These are phyloP conservation scores for Exidia glandulosa DNA, from an alignment of 768 basidiomycete genomes.

Conservation along the genomic window DNA sequence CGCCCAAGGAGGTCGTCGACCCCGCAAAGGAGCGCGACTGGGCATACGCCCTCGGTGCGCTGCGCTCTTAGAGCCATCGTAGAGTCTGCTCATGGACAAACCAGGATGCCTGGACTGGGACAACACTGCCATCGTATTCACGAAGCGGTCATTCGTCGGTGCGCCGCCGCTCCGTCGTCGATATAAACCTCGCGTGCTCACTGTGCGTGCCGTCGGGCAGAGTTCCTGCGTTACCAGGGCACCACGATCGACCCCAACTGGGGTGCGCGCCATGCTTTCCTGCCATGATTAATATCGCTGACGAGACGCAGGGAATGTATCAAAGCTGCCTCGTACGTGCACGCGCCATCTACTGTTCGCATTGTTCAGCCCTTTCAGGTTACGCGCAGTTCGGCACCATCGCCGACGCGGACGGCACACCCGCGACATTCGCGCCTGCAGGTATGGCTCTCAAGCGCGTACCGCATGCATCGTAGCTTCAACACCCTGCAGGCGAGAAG, in stretches of 20 bases:
- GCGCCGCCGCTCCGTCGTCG: conserved; percentile 34
- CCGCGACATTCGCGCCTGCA: conserved; percentile 7
- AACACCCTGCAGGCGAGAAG: no score
- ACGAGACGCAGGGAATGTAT: conserved; percentile 34
- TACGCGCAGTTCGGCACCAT: conserved; percentile 63
- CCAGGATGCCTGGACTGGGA: conserved; percentile 78
- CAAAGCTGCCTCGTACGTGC: conserved; percentile 58
- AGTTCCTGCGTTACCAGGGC: conserved; percentile 37
- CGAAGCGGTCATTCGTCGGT: conserved; percentile 63
- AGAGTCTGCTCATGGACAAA: neutral
- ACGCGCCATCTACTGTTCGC: neutral
- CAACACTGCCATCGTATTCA: conserved; percentile 62
- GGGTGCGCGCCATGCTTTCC: conserved; percentile 2
- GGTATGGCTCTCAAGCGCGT: conserved; percentile 3
- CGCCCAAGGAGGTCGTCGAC: neutral
- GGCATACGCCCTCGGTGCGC: conserved; percentile 50
- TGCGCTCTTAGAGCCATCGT: neutral
- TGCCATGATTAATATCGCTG: neutral
- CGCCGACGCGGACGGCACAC: conserved; percentile 17
- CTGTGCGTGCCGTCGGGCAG: conserved; percentile 23
- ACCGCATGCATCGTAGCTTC: conserved; percentile 3
- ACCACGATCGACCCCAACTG: conserved; percentile 71
- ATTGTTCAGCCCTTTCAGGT: conserved; percentile 26
- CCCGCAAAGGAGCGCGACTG: conserved; percentile 29
- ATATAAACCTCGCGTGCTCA: conserved; percentile 1